Evolutionary conservation across 2,329 filamentous ascomycete species (phyloP), one percentile per base, ranked within the genome.

Genomic region (Xylogone sp.): DNA sequence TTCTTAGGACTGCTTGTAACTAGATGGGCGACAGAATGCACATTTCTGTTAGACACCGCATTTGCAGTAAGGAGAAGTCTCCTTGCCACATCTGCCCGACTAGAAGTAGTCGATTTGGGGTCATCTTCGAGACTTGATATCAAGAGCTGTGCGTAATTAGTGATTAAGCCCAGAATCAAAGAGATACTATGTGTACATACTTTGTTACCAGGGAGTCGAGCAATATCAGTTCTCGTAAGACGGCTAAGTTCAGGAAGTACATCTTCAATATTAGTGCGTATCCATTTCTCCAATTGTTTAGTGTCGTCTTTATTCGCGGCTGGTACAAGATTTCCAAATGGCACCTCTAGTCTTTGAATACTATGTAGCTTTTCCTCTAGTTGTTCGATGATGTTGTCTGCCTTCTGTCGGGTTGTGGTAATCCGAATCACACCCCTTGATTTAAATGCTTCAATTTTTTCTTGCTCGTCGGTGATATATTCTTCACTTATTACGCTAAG

Each of bases 361-460:
- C 53, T 50, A 19, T 50, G 48, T 27, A 66, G 20, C 12, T 52
- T 51, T 10, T 53, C 39, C 20, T 60, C 51, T 43, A 67, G 53
- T 16, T 59, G 54, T 3, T 53, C 43, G 4, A 63, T 39, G 19
- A 66, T 56, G 10, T 51, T 42, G 3, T 57, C 47, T 20, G 59
- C 58, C 22, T 61, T 65, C 16, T 48, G 42, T 42, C 58, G 53
- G 13, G 48, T 58, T 10, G 61, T 52, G 29, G 62, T 66, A 21
- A 68, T 51, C 39, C 63, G 61, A 42, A 68, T 55, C 2, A 59
- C 53, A 16, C 53, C 53, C 27, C 56, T 55, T 8, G 53, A 54
- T 22, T 57, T 56, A 43, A 59, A 65, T 18, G 53, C 55, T 48
- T 68, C 63, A 16, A 68, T 56, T 13, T 52, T 58, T 48, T 67